Percentiles rank a stretch among this genome's conserved stretches.
phyloP scores from a whole-genome alignment of 108 stramenopile genomes.

The Fragilaria crotonensis region DNA sequence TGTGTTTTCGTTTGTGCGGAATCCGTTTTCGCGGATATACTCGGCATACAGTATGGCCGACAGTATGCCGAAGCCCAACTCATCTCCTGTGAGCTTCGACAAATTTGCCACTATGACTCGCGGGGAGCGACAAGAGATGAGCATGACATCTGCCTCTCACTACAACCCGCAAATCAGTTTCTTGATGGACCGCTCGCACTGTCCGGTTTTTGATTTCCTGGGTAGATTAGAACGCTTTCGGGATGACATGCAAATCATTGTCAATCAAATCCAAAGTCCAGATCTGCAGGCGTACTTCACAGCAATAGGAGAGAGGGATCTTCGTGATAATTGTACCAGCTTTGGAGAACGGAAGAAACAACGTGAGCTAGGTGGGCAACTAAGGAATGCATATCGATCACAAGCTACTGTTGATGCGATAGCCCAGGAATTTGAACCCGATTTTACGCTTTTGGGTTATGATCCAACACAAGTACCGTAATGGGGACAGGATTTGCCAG shows the following conservation, averaged over 20 bases:
- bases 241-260: neutral
- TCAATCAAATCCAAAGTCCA: conserved; percentile 2
- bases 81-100: neutral
- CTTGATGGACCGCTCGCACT: neutral
- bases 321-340: neutral
- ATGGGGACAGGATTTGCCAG: no score
- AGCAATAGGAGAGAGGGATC: no score
- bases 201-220: conserved; percentile 12
- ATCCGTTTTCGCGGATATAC: conserved; percentile 35
- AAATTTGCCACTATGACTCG: neutral
- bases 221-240: conserved; percentile 2
- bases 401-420: neutral
- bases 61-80: conserved; percentile 8
- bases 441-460: conserved; percentile 6
- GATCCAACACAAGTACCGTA: neutral
- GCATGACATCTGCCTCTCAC: neutral
- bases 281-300: neutral
- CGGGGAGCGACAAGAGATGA: neutral
- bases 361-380: neutral
- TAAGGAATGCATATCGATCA: neutral
- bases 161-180: neutral
- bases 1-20: conserved; percentile 31
- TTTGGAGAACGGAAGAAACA: neutral
- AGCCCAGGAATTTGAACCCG: neutral
- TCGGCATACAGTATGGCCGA: conserved; percentile 30